Evolutionary conservation across 2,329 filamentous ascomycete genomes (phyloP).

Genomic region (Botrytis tulipae): DNA sequence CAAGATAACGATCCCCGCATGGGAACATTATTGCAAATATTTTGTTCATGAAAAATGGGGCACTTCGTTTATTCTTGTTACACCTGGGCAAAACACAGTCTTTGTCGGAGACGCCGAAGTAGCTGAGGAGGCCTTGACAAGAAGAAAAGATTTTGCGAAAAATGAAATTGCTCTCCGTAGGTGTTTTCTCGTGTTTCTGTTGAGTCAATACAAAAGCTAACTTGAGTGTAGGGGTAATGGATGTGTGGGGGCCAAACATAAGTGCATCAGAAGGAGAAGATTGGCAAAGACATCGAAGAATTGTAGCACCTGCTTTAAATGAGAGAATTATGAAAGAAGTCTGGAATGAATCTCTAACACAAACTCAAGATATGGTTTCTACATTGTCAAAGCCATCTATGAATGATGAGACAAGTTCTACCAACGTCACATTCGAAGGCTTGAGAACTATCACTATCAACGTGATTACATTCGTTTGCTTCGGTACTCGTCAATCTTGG

Average conservation of each 20-base stretch:
- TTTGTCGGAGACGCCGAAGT: slow-evolving; percentile 22
- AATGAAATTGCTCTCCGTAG: slow-evolving; percentile 19
- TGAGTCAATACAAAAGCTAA: background rate
- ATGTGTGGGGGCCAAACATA: slow-evolving; percentile 3
- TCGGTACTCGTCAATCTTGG: slow-evolving; percentile 37
- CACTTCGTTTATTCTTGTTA: slow-evolving; percentile 21
- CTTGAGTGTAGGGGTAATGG: background rate
- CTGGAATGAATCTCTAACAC: slow-evolving; percentile 40
- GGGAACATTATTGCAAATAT: slow-evolving; percentile 23
- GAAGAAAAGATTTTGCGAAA: slow-evolving; percentile 21
- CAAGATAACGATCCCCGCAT: slow-evolving; percentile 22
- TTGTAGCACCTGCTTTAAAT: slow-evolving; percentile 44
- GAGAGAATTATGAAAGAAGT: slow-evolving; percentile 43
- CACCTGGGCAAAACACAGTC: slow-evolving; percentile 18
- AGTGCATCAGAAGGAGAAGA: slow-evolving; percentile 36
- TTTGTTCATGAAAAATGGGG: slow-evolving; percentile 22
- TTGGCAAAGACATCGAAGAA: slow-evolving; percentile 45
- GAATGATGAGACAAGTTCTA: slow-evolving; percentile 31
- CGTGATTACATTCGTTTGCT: slow-evolving; percentile 52
- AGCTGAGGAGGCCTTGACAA: slow-evolving; percentile 19
- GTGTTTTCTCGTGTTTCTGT: background rate
- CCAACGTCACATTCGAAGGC: slow-evolving; percentile 34
- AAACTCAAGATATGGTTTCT: slow-evolving; percentile 37
- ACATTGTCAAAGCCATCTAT: slow-evolving; percentile 31
- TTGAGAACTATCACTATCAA: slow-evolving; percentile 49